Evolutionary conservation across 352 stramenopile species (phyloP), one percentile per base, ranked within the genome.

Genomic region (Peronospora belbahrii): DNA sequence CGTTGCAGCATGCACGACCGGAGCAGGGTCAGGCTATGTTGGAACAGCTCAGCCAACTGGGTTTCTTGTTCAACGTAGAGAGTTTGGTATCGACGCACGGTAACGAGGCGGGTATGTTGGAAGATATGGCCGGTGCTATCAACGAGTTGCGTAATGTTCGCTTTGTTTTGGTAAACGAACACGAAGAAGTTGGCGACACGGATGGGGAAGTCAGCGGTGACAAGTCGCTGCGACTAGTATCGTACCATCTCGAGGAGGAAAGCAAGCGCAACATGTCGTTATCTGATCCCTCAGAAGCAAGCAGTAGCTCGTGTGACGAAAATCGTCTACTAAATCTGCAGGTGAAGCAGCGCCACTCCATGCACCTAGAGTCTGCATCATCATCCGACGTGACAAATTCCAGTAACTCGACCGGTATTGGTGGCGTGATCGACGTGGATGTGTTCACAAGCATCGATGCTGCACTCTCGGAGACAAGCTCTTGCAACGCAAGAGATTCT

Each of bases 51-150:
- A 82, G 81, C 31, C 85, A 86, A 59, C 42, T 92, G 6, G 81
- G 81, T 11, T 92, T 89, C 40, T 53, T 92, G 0, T 92, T 92
- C 42, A 64, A 92, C 33, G 75, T 92, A 6, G 80, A 92, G 44
- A 89, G 77, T 70, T 58, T 92, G 2, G 72, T 92, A 17, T 92
- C 77, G 0, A 94, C 80, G 2, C 80, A 91, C 33, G 83, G 83
- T n/a, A 94, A 91, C 23, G 83, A 94, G 48, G 77, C 75, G 2
- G 83, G 80, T 6, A 94, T 94, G 83, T 61, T 94, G 3, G 83
- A 94, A 55, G 83, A 94, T 37, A 92, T 92, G 80, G 76, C 80
- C 14, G 78, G 77, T 6, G 80, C 77, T 11, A 38, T 92, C 2
- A 85, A 94, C 14, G 83, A 88, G 67, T 61, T 97, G 15, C 66